A percentile compares a stretch with the other conserved stretches of the same genome.
phyloP scores from a whole-genome alignment of 116 monocot genomes.

The Iris pallida region DNA sequence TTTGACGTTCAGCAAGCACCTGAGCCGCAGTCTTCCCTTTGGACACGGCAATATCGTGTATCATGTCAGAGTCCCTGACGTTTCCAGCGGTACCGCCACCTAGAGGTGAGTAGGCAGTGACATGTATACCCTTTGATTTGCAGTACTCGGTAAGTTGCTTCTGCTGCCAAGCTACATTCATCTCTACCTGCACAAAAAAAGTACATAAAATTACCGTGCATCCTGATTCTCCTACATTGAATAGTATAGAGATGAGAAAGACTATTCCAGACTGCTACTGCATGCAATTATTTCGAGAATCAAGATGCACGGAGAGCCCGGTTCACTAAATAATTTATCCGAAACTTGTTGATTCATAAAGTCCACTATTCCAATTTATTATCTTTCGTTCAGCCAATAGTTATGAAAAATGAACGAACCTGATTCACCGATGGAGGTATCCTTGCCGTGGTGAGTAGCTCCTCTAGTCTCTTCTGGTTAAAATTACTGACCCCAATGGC shows the following conservation, averaged over 20 bases:
- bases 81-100: background rate
- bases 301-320: no score
- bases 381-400: no score
- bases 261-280: no score
- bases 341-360: no score
- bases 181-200: slow-evolving; percentile 17
- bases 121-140: slow-evolving; percentile 16
- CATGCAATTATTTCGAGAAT: no score
- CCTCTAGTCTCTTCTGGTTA: slow-evolving; percentile 29
- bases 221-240: no score
- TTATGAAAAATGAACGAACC: slow-evolving; percentile 6
- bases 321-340: no score
- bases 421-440: slow-evolving; percentile 58
- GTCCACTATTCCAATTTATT: no score
- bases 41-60: slow-evolving; percentile 12
- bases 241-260: no score
- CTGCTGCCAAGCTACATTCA: slow-evolving; percentile 21
- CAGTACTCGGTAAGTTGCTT: slow-evolving; percentile 18
- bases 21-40: slow-evolving; percentile 21
- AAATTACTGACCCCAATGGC: slow-evolving; percentile 64
- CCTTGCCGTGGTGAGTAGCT: slow-evolving; percentile 26
- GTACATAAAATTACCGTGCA: no score
- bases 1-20: background rate
- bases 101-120: slow-evolving; percentile 22
- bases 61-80: slow-evolving; percentile 1